These are phyloP conservation scores for Fusarium avenaceum DNA, from an alignment of 2,329 filamentous ascomycete species.

Conservation along the genomic window DNA sequence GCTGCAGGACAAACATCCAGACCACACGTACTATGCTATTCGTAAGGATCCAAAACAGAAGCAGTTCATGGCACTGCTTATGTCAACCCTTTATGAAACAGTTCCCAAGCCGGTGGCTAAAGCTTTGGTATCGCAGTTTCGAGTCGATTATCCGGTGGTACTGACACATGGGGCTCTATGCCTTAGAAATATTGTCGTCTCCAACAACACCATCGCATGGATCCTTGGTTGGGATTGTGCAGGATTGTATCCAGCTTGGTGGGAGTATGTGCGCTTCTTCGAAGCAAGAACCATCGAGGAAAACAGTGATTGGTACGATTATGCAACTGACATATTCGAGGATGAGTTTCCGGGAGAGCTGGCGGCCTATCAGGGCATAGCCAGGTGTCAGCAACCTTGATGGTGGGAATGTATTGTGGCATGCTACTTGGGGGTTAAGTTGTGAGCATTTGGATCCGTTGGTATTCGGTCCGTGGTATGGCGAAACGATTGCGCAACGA, in stretches of 20 bases:
- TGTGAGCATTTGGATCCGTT: not conserved
- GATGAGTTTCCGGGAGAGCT: conserved; percentile 46
- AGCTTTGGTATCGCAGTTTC: conserved; percentile 42
- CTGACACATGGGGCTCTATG: conserved; percentile 49
- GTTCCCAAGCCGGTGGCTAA: conserved; percentile 45
- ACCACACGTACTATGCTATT: conserved; percentile 50
- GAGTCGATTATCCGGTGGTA: conserved; percentile 26
- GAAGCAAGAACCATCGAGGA: conserved; percentile 47
- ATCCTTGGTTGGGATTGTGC: conserved; percentile 52
- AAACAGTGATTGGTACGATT: conserved; percentile 53
- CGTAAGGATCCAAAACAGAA: conserved; percentile 26
- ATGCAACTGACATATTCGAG: conserved; percentile 49
- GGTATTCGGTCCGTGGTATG: not conserved
- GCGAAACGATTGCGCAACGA: not conserved
- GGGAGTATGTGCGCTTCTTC: conserved; percentile 55
- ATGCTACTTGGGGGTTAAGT: not conserved
- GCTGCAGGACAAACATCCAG: conserved; percentile 48
- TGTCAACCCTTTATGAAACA: conserved; percentile 44
- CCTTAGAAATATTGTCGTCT: conserved; percentile 51
- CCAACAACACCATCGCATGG: conserved; percentile 41
- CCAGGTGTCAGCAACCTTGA: conserved; percentile 48
- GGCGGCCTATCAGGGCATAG: conserved; percentile 51
- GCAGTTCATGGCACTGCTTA: conserved; percentile 47
- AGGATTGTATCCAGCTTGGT: conserved; percentile 53
- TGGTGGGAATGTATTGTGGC: not conserved